Percentiles rank a stretch among this genome's conserved stretches.
Evolutionary conservation across 1,139 yeast genomes (phyloP).

Genomic region (Yamadazyma epiphylla): DNA sequence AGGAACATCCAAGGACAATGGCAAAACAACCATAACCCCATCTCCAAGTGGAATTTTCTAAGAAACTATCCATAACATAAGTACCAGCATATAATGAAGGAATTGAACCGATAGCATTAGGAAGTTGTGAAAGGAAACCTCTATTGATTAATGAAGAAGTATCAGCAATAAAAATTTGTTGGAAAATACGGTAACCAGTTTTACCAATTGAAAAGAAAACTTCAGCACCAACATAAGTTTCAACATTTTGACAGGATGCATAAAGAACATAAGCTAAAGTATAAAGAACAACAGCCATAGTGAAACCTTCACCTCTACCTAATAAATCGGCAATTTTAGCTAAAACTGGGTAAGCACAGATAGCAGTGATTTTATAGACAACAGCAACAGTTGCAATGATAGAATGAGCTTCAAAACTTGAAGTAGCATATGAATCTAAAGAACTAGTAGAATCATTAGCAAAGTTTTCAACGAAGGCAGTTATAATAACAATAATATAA

Average conservation of each 20-base stretch:
- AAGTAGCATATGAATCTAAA: constrained; percentile 25
- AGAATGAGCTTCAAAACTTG: constrained; percentile 31
- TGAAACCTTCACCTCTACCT: constrained; percentile 35
- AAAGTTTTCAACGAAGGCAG: constrained; percentile 19
- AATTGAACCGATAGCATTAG: constrained; percentile 18
- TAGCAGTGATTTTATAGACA: constrained; percentile 33
- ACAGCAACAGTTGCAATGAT: constrained; percentile 35
- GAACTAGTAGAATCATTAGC: constrained; percentile 9
- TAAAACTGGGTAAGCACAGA: constrained; percentile 34
- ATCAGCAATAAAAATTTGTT: constrained; percentile 22
- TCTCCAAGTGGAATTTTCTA: constrained; percentile 25
- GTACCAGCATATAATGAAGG: constrained; percentile 25
- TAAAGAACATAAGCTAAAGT: constrained; percentile 23
- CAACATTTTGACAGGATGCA: constrained; percentile 22
- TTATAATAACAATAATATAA: constrained; percentile 16
- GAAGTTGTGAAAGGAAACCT: constrained; percentile 28
- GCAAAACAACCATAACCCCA: constrained; percentile 41
- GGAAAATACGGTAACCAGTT: constrained; percentile 13
- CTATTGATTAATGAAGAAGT: constrained; percentile 31
- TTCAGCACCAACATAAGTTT: constrained; percentile 26
- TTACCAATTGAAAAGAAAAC: constrained; percentile 26
- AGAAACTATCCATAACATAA: constrained; percentile 20
- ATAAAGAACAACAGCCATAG: constrained; percentile 17
- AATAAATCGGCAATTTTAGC: constrained; percentile 35
- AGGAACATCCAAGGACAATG: constrained; percentile 25